Conservation (phyloP, 768 basidiomycete genomes). For the Termitomyces heimii region DNA sequence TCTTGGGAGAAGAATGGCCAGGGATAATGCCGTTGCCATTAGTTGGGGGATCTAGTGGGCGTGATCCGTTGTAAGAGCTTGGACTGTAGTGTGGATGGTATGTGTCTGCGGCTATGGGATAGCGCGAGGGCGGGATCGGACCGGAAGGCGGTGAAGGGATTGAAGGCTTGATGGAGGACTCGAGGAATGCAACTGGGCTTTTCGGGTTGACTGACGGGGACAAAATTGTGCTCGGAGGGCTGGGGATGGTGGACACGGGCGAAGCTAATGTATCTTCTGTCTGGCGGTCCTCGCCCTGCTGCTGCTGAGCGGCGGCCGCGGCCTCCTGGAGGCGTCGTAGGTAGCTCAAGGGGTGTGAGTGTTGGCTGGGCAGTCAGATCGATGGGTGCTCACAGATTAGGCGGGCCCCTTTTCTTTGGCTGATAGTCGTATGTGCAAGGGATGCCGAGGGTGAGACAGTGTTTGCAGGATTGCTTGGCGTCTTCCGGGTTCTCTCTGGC, state of each 20-base stretch:
- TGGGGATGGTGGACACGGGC: conserved; percentile 41
- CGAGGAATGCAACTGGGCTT: conserved; percentile 47
- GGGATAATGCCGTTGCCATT: conserved; percentile 25
- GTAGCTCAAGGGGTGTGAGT: conserved; percentile 41
- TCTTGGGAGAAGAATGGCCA: conserved; percentile 31
- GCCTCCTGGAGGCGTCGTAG: conserved; percentile 78
- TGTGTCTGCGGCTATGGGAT: conserved; percentile 65
- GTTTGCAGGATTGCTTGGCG: conserved; percentile 77
- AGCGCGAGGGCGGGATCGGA: conserved; percentile 59
- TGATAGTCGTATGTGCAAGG: conserved; percentile 90
- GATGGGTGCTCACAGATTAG: conserved; percentile 64
- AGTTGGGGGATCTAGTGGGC: conserved; percentile 27
- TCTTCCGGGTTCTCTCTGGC: conserved; percentile 76
- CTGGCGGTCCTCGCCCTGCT: conserved; percentile 22
- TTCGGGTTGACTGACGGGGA: conserved; percentile 40
- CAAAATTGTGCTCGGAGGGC: conserved; percentile 40
- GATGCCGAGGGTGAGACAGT: conserved; percentile 77
- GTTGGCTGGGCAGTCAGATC: background rate
- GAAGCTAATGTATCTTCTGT: conserved; percentile 35
- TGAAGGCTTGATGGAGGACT: conserved; percentile 34
- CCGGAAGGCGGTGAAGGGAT: conserved; percentile 34
- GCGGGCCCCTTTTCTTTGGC: conserved; percentile 90
- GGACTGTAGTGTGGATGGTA: conserved; percentile 53
- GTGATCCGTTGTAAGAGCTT: conserved; percentile 32
- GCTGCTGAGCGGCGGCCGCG: conserved; percentile 39